These are phyloP conservation scores for Ascochyta pisi DNA, from an alignment of 2,329 filamentous ascomycete genomes.

Conservation along the genomic window DNA sequence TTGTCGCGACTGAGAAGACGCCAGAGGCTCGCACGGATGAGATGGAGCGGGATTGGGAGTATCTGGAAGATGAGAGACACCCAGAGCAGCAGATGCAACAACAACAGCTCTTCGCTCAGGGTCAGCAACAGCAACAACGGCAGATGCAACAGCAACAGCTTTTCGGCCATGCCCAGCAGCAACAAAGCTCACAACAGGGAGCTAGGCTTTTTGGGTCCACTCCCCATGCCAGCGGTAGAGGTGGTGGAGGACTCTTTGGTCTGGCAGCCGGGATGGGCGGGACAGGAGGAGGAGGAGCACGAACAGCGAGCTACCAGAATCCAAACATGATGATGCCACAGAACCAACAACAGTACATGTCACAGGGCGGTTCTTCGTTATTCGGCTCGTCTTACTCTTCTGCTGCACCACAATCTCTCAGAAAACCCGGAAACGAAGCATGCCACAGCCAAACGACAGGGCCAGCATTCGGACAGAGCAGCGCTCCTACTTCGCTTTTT, in stretches of 20 bases:
- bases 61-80: slow-evolving; percentile 30
- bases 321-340: not conserved
- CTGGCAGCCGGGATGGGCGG: too few species aligned
- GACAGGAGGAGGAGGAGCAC: not conserved
- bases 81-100: not conserved
- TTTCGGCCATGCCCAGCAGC: not conserved
- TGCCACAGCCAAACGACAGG: not conserved
- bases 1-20: slow-evolving; percentile 67
- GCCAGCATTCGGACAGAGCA: too few species aligned
- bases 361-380: not conserved
- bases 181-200: not conserved
- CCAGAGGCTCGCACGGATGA: slow-evolving; percentile 1
- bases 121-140: not conserved
- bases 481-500: not conserved
- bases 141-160: not conserved
- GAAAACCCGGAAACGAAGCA: too few species aligned
- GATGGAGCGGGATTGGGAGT: slow-evolving; percentile 30
- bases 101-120: not conserved
- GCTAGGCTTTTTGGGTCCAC: not conserved
- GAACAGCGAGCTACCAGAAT: not conserved
- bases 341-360: not conserved
- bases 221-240: not conserved
- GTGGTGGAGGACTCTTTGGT: not conserved
- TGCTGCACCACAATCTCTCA: not conserved
- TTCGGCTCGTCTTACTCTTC: not conserved